phyloP scores from a whole-genome alignment of 2,329 filamentous ascomycete genomes.

The Trichophyton verrucosum region DNA sequence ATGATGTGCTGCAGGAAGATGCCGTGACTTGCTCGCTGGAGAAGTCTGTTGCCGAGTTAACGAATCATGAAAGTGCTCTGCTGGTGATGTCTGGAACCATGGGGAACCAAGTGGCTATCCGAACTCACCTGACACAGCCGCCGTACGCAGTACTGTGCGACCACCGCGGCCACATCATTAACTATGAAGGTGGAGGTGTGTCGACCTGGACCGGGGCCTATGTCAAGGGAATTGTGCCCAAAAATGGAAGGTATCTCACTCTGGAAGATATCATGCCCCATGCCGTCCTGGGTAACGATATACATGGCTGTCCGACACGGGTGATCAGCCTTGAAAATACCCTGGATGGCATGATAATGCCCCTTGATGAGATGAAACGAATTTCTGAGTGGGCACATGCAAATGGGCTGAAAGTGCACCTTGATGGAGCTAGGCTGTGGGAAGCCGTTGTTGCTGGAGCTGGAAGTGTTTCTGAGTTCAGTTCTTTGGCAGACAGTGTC shows the following conservation, averaged over 20 bases:
- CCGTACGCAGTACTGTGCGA: conserved; percentile 74
- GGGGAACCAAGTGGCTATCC: conserved; percentile 79
- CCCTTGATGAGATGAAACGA: conserved; percentile 54
- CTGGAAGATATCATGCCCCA: conserved; percentile 61
- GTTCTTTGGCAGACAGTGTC: conserved; percentile 58
- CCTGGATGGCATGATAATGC: conserved; percentile 65
- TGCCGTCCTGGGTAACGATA: conserved; percentile 53
- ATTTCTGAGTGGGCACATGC: conserved; percentile 59
- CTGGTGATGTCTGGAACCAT: conserved; percentile 85
- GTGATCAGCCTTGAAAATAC: conserved; percentile 82
- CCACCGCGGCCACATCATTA: conserved; percentile 61
- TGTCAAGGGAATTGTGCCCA: conserved; percentile 52
- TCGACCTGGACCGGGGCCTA: conserved; percentile 60
- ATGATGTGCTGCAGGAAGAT: conserved; percentile 77
- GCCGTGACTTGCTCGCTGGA: conserved; percentile 66
- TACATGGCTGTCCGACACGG: conserved; percentile 67
- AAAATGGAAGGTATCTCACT: conserved; percentile 61
- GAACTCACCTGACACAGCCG: conserved; percentile 64
- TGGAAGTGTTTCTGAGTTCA: conserved; percentile 54
- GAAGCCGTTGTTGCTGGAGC: conserved; percentile 63
- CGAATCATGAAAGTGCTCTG: conserved; percentile 63
- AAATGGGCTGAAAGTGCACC: conserved; percentile 56
- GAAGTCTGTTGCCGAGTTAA: conserved; percentile 56
- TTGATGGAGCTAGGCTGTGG: conserved; percentile 73
- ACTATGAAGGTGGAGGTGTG: conserved; percentile 53